Percentiles rank a stretch among this genome's conserved stretches.
Evolutionary conservation across 345 rosid species (phyloP).

Genomic region (Brassica juncea): DNA sequence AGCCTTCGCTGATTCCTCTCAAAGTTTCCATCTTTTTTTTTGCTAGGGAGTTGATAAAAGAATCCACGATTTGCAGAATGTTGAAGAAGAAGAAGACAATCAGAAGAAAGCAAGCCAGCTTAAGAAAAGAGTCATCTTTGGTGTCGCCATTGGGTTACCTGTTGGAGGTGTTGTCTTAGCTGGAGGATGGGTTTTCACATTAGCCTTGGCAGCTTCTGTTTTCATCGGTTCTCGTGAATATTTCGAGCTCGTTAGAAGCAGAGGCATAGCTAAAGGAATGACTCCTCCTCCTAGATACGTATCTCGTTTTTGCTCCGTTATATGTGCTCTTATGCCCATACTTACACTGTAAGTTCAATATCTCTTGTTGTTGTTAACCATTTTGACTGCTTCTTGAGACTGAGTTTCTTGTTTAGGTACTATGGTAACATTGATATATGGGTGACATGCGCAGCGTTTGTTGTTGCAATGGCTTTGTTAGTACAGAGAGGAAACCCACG

Average conservation of each 20-base stretch:
- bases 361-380: not conserved
- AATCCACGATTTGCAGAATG: slow-evolving; percentile 35
- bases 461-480: slow-evolving; percentile 78
- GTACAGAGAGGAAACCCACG: slow-evolving; percentile 88
- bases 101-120: slow-evolving; percentile 58
- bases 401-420: slow-evolving; percentile 54
- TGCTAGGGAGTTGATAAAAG: slow-evolving; percentile 49
- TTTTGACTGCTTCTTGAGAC: not conserved
- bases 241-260: slow-evolving; percentile 82
- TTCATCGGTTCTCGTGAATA: slow-evolving; percentile 79
- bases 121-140: slow-evolving; percentile 70
- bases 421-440: slow-evolving; percentile 79
- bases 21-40: slow-evolving; percentile 38
- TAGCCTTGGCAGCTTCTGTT: slow-evolving; percentile 62
- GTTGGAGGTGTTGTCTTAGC: slow-evolving; percentile 78
- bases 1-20: slow-evolving; percentile 10
- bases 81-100: slow-evolving; percentile 37
- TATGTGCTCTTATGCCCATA: slow-evolving; percentile 80
- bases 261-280: slow-evolving; percentile 86
- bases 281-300: slow-evolving; percentile 95
- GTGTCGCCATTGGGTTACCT: slow-evolving; percentile 74
- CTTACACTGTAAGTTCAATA: slow-evolving; percentile 72
- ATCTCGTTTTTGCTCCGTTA: slow-evolving; percentile 79
- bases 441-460: slow-evolving; percentile 79
- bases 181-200: slow-evolving; percentile 85